Evolutionary conservation across 495 filamentous ascomycete genomes (phyloP).

Genomic region (Thozetella sp.): DNA sequence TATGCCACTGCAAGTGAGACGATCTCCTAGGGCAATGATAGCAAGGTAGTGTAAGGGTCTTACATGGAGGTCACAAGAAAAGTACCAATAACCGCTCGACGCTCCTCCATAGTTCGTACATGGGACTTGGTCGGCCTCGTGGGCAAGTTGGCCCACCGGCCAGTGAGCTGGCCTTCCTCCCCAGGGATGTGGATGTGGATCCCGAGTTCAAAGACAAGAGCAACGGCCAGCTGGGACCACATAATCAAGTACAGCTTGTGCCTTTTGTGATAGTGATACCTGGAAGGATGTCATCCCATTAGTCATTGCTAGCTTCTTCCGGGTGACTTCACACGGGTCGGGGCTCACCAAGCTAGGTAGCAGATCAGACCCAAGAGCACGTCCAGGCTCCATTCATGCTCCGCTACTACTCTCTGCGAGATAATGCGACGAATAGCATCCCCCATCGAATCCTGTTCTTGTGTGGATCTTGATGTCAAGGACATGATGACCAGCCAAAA

Average conservation of each 20-base stretch:
- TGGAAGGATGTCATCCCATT: too few relatives aligned
- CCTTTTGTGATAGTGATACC: not conserved
- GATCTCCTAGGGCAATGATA: too few relatives aligned
- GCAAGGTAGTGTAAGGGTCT: not conserved
- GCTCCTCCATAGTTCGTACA: slow-evolving; percentile 41
- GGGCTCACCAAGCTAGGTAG: slow-evolving; percentile 32
- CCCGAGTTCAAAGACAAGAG: slow-evolving; percentile 39
- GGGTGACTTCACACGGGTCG: not conserved
- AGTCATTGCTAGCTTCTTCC: not conserved
- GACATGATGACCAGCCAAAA: slow-evolving; percentile 46
- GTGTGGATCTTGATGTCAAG: slow-evolving; percentile 23
- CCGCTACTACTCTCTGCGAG: slow-evolving; percentile 33
- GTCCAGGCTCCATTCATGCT: slow-evolving; percentile 37
- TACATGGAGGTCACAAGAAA: slow-evolving; percentile 46
- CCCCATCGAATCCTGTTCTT: slow-evolving; percentile 27
- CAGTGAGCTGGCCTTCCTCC: slow-evolving; percentile 13
- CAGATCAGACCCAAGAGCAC: slow-evolving; percentile 43
- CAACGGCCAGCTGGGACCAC: slow-evolving; percentile 36
- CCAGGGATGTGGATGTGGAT: slow-evolving; percentile 34
- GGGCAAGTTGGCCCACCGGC: slow-evolving; percentile 6
- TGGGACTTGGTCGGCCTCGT: not conserved
- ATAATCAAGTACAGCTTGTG: slow-evolving; percentile 4
- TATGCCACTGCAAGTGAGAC: not conserved
- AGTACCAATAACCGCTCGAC: slow-evolving; percentile 42
- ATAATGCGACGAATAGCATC: slow-evolving; percentile 33